Conservation (phyloP, 306 rosid species). For the Boehmeria nivea region DNA sequence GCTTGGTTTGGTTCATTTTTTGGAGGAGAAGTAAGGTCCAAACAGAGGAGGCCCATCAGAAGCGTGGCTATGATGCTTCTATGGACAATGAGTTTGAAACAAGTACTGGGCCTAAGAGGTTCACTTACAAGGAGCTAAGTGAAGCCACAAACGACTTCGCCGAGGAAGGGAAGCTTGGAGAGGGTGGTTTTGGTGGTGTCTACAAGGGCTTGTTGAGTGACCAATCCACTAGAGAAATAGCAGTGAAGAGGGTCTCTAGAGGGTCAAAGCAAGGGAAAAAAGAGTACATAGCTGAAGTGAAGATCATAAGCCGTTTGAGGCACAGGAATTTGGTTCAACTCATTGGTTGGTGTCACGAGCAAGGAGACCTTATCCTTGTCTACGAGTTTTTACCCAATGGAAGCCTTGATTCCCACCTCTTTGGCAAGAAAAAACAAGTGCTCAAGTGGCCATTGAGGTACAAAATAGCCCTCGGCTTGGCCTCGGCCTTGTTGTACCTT, state of each 20-base stretch:
- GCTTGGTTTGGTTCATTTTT: not conserved
- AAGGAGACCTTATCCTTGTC: conserved; percentile 10
- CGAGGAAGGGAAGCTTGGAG: conserved; percentile 1
- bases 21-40: not conserved
- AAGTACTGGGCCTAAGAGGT: conserved; percentile 4
- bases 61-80: not conserved
- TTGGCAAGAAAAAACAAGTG: conserved; percentile 3
- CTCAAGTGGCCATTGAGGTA: conserved; percentile 7
- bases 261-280: conserved; percentile 16
- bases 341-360: conserved; percentile 19
- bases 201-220: not conserved
- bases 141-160: not conserved
- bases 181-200: conserved; percentile 7
- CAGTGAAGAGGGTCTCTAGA: conserved; percentile 19
- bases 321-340: conserved; percentile 25
- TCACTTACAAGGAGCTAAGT: not conserved
- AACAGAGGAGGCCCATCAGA: not conserved
- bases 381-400: conserved; percentile 16
- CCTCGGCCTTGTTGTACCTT: conserved; percentile 16
- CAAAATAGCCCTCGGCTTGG: conserved; percentile 13
- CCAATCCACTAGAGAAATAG: conserved; percentile 13
- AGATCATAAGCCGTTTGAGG: conserved; percentile 20
- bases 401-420: conserved; percentile 15
- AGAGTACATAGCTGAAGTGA: conserved; percentile 23
- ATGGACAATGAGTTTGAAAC: conserved; percentile 8